Evolutionary conservation across 108 stramenopile species (phyloP), one percentile per base, ranked within the genome.

Genomic region (Cyclotella kingstonii): DNA sequence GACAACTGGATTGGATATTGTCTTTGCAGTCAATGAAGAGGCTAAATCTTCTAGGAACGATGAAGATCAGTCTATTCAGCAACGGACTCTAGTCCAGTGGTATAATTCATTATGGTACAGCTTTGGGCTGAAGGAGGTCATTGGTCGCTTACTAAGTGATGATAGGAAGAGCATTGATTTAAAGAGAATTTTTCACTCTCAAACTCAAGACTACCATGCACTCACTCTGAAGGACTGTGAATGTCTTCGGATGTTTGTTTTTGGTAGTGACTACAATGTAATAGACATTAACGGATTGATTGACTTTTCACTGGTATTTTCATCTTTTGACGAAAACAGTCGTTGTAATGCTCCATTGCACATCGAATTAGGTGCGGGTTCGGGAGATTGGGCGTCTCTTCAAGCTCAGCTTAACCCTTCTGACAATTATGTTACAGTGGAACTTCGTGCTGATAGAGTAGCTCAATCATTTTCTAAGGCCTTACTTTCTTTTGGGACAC

Each of bases 401-500:
- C 86, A 90, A 70, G 85, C 91, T 14, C 40, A 57, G 19, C 23
- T 60, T 17, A 78, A 81, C 51, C 85, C 85, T n/a, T 49, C 55
- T 8, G 70, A 78, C 5, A 74, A 88, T 60, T 83, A 82, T 45
- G 65, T 90, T 12, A 75, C 88, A 15, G 84, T 88, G 2, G 91
- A 93, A 54, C 75, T 93, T 8, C 78, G 91, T 40, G 77, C 91
- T 4, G 91, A 93, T 70, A 61, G 91, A 54, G 86, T 90, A 0
- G 78, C 73, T 21, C 86, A 88, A 59, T 88, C 83, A n/a, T 78
- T 84, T 42, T 22, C 76, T 11, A 76, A 69, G 21, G 50, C 40
- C 25, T 28, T 64, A 53, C 81, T 86, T 66, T 70, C 58, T 35
- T 29, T 59, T 35, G 41, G 12, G 10, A 10, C 40, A 23, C 44